Evolutionary conservation across 2,329 filamentous ascomycete species (phyloP).

Genomic region (Chalara sp.): DNA sequence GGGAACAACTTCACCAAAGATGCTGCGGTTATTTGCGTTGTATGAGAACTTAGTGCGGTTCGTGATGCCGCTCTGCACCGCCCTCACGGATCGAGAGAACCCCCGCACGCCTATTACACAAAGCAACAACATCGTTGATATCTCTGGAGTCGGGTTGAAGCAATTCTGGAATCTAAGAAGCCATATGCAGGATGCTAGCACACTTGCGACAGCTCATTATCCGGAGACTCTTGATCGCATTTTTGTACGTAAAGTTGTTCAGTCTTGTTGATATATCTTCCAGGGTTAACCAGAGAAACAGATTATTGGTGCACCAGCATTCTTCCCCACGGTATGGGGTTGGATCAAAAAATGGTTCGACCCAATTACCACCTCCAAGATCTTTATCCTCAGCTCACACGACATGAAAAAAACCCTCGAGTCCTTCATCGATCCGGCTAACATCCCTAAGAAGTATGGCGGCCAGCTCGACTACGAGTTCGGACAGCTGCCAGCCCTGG

Average conservation of each 20-base stretch:
- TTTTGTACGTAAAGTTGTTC: slow-evolving; percentile 36
- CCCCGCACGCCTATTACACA: slow-evolving; percentile 82
- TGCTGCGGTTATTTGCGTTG: slow-evolving; percentile 81
- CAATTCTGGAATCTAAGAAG: slow-evolving; percentile 93
- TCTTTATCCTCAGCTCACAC: slow-evolving; percentile 72
- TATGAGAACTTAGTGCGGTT: slow-evolving; percentile 92
- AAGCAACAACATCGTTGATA: slow-evolving; percentile 92
- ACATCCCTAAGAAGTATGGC: slow-evolving; percentile 87
- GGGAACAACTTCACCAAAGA: slow-evolving; percentile 62
- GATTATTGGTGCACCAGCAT: slow-evolving; percentile 83
- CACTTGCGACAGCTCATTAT: slow-evolving; percentile 86
- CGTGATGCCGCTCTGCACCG: slow-evolving; percentile 75
- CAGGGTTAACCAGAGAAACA: slow-evolving; percentile 20
- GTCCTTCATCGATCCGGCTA: slow-evolving; percentile 71
- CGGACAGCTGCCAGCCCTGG: slow-evolving; percentile 68
- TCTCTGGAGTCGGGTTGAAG: slow-evolving; percentile 78
- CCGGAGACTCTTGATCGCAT: slow-evolving; percentile 87
- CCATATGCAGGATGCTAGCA: slow-evolving; percentile 90
- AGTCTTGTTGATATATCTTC: background rate
- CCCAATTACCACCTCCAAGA: slow-evolving; percentile 90
- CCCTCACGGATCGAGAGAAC: slow-evolving; percentile 63
- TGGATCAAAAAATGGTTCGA: slow-evolving; percentile 97
- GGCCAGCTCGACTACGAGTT: slow-evolving; percentile 79
- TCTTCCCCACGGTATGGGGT: slow-evolving; percentile 90
- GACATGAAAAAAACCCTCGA: slow-evolving; percentile 74